Base-by-base conservation (phyloP, 305 asterid species). In the Plantago lanceolata region DNA sequence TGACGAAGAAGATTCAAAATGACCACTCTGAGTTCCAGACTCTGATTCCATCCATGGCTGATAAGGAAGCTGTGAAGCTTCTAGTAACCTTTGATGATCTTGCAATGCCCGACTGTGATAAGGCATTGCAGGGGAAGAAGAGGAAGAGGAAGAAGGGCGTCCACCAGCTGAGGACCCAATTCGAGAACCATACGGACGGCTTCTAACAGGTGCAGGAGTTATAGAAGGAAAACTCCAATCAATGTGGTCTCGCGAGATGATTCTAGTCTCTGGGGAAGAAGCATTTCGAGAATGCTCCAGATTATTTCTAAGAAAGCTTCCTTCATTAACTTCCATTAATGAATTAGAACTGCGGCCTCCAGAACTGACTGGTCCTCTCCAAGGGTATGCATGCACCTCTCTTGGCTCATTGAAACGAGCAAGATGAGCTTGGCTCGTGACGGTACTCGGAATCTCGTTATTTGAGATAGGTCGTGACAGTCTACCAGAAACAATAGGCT, bases 1-100 rank as follows among this genome's bases (percentile, higher is more conserved):
- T 51, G 74, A 58, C 12, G 85, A 71, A 49, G 79, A 72, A 61
- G 82, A 57, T 11, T 76, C 63, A 66, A 68, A 71, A 33, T 70
- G 71, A 58, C 85, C 76, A 63, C 81, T 79, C 69, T 67, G 84
- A 61, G 52, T 77, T 66, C 78, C 79, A 65, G 80, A 65, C 35
- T 76, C 82, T 19, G 84, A 68, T 72, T 73, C 85, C 59, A 64
- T 68, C 19, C 74, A 49, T 16, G 80, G 79, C 45, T 40, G 45
- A 50, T 70, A 72, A 29, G 71, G 71, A 73, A 67, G 48, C 84
- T 82, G 75, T 19, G 78, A 68, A 65, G 60, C 52, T 56, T 77
- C 84, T 3, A 78, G 29, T 37, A 61, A 56, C 43, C 74, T 61
- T 48, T 57, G 77, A 47, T 65, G 74, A 68, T 62, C 70, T 63